Base-by-base conservation (phyloP, 202 grass and related monocot species). In the Cymbopogon flexuosus region DNA sequence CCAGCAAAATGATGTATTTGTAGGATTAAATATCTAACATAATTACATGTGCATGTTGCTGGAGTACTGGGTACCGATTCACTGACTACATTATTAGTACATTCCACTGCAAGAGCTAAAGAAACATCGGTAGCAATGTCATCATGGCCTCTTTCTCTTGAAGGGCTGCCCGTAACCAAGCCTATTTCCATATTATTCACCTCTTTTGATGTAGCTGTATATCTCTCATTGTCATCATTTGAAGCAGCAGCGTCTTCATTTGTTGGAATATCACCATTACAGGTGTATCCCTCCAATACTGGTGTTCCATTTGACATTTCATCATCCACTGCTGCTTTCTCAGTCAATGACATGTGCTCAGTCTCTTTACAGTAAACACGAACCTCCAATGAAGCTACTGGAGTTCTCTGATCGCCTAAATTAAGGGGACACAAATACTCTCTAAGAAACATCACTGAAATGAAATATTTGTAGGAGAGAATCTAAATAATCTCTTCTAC, bases 261-360 rank as follows among this genome's bases (percentile, higher is more conserved):
- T 19, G 54, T 56, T 88, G 70, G 12, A 43, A 23, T 70, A 43
- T 70, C 63, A 88, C 8, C 19, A 43, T 34, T 23, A 31, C 4
- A 81, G 21, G 4, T 37, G 24, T 56, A 71, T 81, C 59, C 72
- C 81, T 76, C 82, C 46, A 84, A 76, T 64, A 45, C 47, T 31
- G 45, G 23, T 57, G 31, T 40, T 40, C 45, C 59, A 54, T 77
- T 72, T 34, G 75, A 23, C 41, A 47, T 71, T 29, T 30, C 42
- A 5, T 31, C 68, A 30, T 47, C 23, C 24, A 30, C 7, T 18
- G 14, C 41, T 71, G 41, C 42, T 21, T 70, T 70, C 12, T 70
- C 23, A 45, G 12, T 70, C 11, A 45, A 15, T 69, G 21, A 2
- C 6, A 69, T 46, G 4, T 75, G 62, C 3, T 52, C 15, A 37